phyloP scores from a whole-genome alignment of 306 rosid genomes.

The Hippophae gyantsensis region DNA sequence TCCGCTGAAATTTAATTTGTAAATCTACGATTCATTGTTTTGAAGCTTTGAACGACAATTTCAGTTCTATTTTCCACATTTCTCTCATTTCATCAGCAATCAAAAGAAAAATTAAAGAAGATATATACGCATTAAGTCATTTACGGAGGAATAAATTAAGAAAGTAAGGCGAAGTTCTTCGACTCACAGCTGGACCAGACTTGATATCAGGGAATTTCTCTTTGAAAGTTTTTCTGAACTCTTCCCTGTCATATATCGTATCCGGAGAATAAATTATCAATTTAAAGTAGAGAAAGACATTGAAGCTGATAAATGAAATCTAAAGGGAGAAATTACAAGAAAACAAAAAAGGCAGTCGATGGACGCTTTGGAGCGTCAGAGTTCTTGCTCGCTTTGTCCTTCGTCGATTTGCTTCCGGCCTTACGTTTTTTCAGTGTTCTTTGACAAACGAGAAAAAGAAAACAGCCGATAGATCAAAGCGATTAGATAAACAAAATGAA shows the following conservation, averaged over 20 bases:
- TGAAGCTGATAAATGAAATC: neutral
- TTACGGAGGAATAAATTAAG: too few relatives aligned
- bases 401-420: conserved; percentile 18
- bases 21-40: neutral
- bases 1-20: too few relatives aligned
- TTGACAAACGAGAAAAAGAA: neutral
- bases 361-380: conserved; percentile 37
- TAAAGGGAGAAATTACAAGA: conserved; percentile 15
- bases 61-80: neutral
- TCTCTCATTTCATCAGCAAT: neutral
- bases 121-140: neutral
- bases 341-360: conserved; percentile 23
- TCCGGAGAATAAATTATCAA: neutral
- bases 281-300: neutral
- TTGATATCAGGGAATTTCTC: conserved; percentile 25
- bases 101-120: neutral
- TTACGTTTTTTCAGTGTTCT: conserved; percentile 27
- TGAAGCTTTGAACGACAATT: neutral
- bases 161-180: neutral
- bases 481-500: neutral
- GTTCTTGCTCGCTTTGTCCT: conserved; percentile 21
- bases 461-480: neutral
- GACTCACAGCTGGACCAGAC: conserved; percentile 28
- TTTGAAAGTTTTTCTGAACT: conserved; percentile 26
- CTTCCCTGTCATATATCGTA: conserved; percentile 27